A percentile compares a stretch with the other conserved stretches of the same genome.
phyloP scores from a whole-genome alignment of 2,329 filamentous ascomycete genomes.

The Xylaria polymorpha region DNA sequence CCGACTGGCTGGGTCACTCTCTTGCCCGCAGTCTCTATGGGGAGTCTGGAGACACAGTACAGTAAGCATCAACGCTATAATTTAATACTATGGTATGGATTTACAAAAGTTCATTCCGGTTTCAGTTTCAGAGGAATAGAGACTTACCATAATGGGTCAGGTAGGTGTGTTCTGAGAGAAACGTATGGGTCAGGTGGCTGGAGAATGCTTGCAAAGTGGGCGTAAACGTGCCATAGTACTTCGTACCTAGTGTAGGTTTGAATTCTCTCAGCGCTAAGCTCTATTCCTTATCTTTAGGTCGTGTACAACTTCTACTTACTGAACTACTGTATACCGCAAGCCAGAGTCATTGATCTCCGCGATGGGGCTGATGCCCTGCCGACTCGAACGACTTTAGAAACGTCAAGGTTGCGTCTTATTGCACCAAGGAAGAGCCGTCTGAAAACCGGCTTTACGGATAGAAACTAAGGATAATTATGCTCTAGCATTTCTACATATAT shows the following conservation, averaged over 20 bases:
- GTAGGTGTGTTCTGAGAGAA: conserved; percentile 1
- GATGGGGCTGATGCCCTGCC: conserved; percentile 1
- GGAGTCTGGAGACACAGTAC: not conserved
- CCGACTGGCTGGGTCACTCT: conserved; percentile 27
- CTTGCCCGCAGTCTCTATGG: conserved; percentile 4
- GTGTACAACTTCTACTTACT: not conserved
- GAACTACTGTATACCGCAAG: not conserved
- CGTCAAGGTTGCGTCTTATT: conserved; percentile 23
- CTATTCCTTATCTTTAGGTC: not conserved
- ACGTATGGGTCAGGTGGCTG: not conserved
- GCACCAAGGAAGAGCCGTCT: conserved; percentile 11
- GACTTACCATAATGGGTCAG: conserved; percentile 10
- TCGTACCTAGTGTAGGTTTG: too few relatives aligned
- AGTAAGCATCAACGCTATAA: conserved; percentile 30
- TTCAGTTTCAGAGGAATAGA: conserved; percentile 6
- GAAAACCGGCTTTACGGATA: conserved; percentile 7
- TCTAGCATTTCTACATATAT: not conserved
- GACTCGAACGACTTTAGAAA: conserved; percentile 12
- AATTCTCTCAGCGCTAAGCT: not conserved
- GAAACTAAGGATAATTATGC: not conserved
- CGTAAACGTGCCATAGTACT: not conserved
- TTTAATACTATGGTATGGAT: not conserved
- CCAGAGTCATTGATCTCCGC: conserved; percentile 3
- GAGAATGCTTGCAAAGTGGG: not conserved
- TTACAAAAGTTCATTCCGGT: conserved; percentile 4